These are phyloP conservation scores for Pleurotus pulmonarius DNA, from an alignment of 768 basidiomycete species.

Conservation along the genomic window DNA sequence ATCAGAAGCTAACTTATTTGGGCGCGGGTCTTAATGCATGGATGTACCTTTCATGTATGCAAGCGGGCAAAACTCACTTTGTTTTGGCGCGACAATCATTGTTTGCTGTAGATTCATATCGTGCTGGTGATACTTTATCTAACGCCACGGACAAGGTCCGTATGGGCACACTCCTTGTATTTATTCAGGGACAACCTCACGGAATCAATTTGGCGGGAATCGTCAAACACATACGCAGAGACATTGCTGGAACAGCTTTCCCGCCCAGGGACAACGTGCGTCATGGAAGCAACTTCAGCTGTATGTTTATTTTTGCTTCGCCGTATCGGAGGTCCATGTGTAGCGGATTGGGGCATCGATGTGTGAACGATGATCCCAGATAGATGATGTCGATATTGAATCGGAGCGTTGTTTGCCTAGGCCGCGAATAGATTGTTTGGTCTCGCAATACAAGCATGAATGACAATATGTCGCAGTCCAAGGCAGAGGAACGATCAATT, in stretches of 20 bases:
- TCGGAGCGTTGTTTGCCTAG: not conserved
- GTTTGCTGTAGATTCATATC: constrained; percentile 2
- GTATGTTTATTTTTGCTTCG: not conserved
- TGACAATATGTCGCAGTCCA: not conserved
- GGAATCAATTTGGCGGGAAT: constrained; percentile 3
- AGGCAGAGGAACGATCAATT: not conserved
- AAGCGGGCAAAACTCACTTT: not conserved
- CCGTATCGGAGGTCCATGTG: not conserved
- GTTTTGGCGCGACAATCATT: not conserved
- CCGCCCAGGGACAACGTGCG: constrained; percentile 2
- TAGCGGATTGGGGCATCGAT: not conserved
- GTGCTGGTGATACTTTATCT: constrained; percentile 3
- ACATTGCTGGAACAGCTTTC: not conserved
- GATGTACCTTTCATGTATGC: not conserved
- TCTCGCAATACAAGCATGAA: not conserved
- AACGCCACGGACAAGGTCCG: constrained; percentile 8
- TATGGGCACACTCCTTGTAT: constrained; percentile 2
- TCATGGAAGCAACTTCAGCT: constrained; percentile 2
- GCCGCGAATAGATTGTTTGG: not conserved
- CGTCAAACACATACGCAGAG: not conserved
- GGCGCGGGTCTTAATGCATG: constrained; percentile 4
- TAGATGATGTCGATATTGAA: not conserved
- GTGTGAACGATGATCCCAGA: not conserved
- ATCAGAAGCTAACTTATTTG: constrained; percentile 5
- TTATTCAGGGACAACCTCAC: not conserved